Conservation (phyloP, 73 alveolate genomes). For the Tetrahymena thermophila region DNA sequence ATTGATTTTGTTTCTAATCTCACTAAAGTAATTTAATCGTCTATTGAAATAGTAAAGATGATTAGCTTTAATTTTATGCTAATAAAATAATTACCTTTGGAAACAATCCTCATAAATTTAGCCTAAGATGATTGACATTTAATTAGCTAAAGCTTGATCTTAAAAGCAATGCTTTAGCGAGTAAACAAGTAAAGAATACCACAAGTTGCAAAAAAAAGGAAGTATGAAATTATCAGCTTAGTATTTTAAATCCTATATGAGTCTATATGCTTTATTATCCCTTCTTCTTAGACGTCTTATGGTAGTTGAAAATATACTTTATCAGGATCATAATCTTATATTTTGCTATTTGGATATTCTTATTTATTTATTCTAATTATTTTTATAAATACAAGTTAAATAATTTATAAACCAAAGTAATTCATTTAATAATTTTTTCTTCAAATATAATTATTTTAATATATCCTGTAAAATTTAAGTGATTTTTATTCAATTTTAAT, state of each 20-base stretch:
- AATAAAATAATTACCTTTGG: neutral
- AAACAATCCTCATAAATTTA: too few relatives aligned
- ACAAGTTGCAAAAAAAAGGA: neutral
- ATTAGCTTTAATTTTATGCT: too few relatives aligned
- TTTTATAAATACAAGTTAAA: too few relatives aligned
- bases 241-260: neutral
- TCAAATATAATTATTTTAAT: too few relatives aligned
- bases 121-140: neutral
- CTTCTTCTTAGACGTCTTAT: slow-evolving; percentile 19
- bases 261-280: neutral
- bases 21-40: too few relatives aligned
- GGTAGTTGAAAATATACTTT: slow-evolving; percentile 17
- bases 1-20: neutral
- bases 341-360: too few relatives aligned
- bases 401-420: too few relatives aligned
- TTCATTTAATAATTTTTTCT: too few relatives aligned
- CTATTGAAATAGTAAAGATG: too few relatives aligned
- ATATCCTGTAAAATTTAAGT: too few relatives aligned
- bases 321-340: neutral
- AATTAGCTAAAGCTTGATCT: neutral
- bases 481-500: too few relatives aligned
- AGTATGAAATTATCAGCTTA: neutral
- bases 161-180: slow-evolving; percentile 7
- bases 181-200: slow-evolving; percentile 11
- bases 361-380: too few relatives aligned